Percentiles rank a stretch among this genome's conserved stretches.
These are phyloP conservation scores for Stereocaulon alpinum DNA, from an alignment of 495 filamentous ascomycete species.

Conservation along the genomic window DNA sequence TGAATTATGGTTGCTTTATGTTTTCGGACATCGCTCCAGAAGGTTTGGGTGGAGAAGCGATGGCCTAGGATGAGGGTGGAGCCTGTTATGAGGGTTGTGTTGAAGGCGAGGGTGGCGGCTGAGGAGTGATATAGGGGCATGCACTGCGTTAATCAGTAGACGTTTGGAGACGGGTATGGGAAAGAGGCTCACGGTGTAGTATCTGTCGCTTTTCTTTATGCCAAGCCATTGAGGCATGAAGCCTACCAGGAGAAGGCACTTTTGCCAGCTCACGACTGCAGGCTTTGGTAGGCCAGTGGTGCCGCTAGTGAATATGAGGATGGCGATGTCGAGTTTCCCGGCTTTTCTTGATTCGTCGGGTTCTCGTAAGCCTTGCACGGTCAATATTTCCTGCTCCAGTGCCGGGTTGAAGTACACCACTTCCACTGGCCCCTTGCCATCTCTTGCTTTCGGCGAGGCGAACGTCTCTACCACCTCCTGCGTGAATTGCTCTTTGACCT, in stretches of 20 bases:
- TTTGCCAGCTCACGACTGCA: conserved; percentile 73
- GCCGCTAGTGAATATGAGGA: conserved; percentile 78
- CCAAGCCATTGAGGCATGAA: conserved; percentile 50
- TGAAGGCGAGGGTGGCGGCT: conserved; percentile 61
- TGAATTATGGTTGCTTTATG: conserved; percentile 74
- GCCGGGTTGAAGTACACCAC: conserved; percentile 54
- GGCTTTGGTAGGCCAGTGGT: conserved; percentile 90
- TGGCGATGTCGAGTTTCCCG: conserved; percentile 47
- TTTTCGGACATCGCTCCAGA: conserved; percentile 69
- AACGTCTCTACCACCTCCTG: conserved; percentile 37
- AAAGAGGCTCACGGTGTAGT: conserved; percentile 59
- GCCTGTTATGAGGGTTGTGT: conserved; percentile 46
- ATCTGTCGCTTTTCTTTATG: conserved; percentile 50
- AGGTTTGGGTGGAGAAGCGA: conserved; percentile 71
- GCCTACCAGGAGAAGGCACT: conserved; percentile 41
- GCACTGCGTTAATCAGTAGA: conserved; percentile 35
- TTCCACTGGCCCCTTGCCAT: conserved; percentile 42
- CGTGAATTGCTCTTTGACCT: conserved; percentile 45
- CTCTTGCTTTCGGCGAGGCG: conserved; percentile 33
- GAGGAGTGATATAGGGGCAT: conserved; percentile 96
- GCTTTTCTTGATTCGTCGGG: conserved; percentile 51
- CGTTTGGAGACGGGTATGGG: background rate
- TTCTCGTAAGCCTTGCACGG: conserved; percentile 48
- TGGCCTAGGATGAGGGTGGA: conserved; percentile 62
- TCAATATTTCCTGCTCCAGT: conserved; percentile 49